Evolutionary conservation across 176 grass and related monocot genomes (phyloP).

Genomic region (Dendrocalamus sinicus): DNA sequence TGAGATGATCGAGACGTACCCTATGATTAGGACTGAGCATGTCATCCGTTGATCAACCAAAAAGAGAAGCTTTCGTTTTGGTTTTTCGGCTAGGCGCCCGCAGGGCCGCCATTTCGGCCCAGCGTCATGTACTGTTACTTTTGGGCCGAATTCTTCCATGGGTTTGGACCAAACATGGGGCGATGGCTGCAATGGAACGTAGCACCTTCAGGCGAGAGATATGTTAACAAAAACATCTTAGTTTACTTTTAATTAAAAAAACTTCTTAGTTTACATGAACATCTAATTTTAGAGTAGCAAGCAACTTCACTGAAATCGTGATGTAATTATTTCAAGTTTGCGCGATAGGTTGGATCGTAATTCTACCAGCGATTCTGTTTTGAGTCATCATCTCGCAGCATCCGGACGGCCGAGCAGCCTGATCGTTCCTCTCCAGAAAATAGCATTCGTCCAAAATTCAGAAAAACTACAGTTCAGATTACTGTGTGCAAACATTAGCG

Average conservation of each 20-base stretch:
- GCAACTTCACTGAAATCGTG: too few relatives aligned
- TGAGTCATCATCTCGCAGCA: not conserved
- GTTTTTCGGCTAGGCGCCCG: too few relatives aligned
- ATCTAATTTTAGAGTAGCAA: too few relatives aligned
- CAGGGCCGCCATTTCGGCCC: not conserved
- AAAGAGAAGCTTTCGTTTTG: not conserved
- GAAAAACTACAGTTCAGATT: not conserved
- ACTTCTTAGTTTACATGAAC: too few relatives aligned
- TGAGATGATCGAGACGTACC: not conserved
- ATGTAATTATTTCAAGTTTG: too few relatives aligned
- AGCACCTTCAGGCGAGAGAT: too few relatives aligned
- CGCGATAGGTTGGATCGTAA: too few relatives aligned
- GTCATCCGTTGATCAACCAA: not conserved
- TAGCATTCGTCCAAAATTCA: conserved; percentile 8
- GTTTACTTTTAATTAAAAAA: too few relatives aligned
- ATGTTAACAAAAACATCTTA: too few relatives aligned
- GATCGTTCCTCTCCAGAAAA: not conserved
- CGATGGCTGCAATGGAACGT: not conserved
- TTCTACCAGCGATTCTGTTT: not conserved
- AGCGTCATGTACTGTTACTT: not conserved
- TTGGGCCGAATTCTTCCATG: not conserved
- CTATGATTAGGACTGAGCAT: not conserved
- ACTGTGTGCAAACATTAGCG: not conserved
- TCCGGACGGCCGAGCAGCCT: not conserved
- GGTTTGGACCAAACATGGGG: not conserved